Evolutionary conservation across 2,329 filamentous ascomycete species (phyloP).

Genomic region (Fusarium devonianum): DNA sequence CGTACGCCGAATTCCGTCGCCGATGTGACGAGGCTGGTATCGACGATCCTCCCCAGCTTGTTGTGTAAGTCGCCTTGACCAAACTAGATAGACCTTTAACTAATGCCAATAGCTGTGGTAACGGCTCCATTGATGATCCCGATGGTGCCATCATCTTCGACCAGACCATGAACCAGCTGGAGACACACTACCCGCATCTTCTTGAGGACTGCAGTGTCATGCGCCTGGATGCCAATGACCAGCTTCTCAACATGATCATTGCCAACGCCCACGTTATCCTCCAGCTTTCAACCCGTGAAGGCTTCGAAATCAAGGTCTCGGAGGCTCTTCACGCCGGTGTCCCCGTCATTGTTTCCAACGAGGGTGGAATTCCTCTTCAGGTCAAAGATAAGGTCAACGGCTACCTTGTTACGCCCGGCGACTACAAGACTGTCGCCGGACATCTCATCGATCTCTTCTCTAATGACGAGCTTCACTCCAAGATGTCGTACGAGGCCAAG

Average conservation of each 20-base stretch:
- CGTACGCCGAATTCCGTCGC: slow-evolving; percentile 76
- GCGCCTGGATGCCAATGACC: slow-evolving; percentile 79
- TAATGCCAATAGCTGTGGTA: slow-evolving; percentile 62
- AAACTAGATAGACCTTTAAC: not conserved
- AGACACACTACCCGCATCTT: slow-evolving; percentile 68
- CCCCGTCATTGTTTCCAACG: slow-evolving; percentile 76
- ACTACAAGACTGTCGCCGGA: slow-evolving; percentile 72
- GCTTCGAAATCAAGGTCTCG: slow-evolving; percentile 87
- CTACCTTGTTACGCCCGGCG: slow-evolving; percentile 75
- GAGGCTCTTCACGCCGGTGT: slow-evolving; percentile 83
- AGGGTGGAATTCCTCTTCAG: slow-evolving; percentile 83
- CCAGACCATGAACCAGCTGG: slow-evolving; percentile 71
- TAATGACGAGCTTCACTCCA: slow-evolving; percentile 67
- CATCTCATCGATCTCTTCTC: slow-evolving; percentile 72
- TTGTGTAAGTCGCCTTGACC: slow-evolving; percentile 58
- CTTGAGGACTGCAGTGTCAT: slow-evolving; percentile 74
- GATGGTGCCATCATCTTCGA: slow-evolving; percentile 78
- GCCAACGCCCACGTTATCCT: slow-evolving; percentile 76
- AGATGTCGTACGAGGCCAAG: slow-evolving; percentile 70
- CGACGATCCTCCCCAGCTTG: slow-evolving; percentile 70
- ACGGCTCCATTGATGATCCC: slow-evolving; percentile 82
- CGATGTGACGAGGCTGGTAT: slow-evolving; percentile 61
- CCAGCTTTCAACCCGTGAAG: slow-evolving; percentile 81
- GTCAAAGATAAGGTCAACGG: slow-evolving; percentile 75
- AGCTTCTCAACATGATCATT: slow-evolving; percentile 79